Evolutionary conservation across 495 filamentous ascomycete genomes (phyloP).

Genomic region (Pyrenula aspistea): DNA sequence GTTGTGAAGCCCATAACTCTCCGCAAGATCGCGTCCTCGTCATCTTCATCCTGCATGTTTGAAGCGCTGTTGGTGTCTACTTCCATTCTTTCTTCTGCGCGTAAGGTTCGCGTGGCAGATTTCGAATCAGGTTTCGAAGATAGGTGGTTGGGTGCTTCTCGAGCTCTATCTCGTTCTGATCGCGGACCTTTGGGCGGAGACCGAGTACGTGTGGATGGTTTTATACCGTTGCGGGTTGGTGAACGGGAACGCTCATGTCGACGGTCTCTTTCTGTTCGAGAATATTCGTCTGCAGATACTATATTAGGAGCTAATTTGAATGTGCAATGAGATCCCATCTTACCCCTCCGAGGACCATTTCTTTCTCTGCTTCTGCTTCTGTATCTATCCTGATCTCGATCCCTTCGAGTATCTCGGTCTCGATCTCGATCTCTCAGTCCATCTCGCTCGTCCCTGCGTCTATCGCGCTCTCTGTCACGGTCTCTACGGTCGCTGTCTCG

Average conservation of each 20-base stretch:
- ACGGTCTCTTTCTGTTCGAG: constrained; percentile 23
- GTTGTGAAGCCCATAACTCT: constrained; percentile 77
- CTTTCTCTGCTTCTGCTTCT: constrained; percentile 37
- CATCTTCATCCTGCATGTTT: constrained; percentile 45
- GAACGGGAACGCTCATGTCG: constrained; percentile 33
- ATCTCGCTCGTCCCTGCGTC: constrained; percentile 28
- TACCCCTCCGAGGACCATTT: constrained; percentile 29
- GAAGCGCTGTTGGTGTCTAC: constrained; percentile 27
- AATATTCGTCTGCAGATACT: constrained; percentile 5
- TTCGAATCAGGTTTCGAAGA: constrained; percentile 16
- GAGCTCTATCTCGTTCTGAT: constrained; percentile 16
- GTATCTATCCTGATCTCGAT: constrained; percentile 29
- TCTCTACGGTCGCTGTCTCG: constrained; percentile 11
- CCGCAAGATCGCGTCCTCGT: constrained; percentile 62
- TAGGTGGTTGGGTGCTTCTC: constrained; percentile 11
- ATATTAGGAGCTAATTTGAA: constrained; percentile 3
- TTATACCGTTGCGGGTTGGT: constrained; percentile 26
- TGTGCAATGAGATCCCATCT: constrained; percentile 4
- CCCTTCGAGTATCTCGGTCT: constrained; percentile 14
- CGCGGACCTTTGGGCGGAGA: constrained; percentile 19
- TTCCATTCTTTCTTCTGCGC: constrained; percentile 29
- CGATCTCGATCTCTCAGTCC: constrained; percentile 13
- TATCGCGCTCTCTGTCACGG: constrained; percentile 24
- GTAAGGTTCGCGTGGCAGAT: constrained; percentile 2
- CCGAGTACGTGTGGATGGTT: constrained; percentile 23